Evolutionary conservation across 139 green algal species (phyloP).

Genomic region (Tetratostichococcus sp.): DNA sequence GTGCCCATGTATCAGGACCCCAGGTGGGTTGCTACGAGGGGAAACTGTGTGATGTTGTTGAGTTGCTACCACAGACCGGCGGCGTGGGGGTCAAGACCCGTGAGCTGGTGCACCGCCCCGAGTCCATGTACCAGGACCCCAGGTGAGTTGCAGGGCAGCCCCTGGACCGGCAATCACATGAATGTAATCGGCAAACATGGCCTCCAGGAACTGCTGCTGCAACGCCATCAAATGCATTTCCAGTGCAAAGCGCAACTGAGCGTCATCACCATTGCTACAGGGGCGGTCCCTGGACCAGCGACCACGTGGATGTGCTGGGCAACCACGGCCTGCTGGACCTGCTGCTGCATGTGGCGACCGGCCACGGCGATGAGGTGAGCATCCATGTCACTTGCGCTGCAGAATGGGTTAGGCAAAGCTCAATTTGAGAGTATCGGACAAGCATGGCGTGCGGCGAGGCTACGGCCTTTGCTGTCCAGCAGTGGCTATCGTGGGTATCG

Average conservation of each 20-base stretch:
- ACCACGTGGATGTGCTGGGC: slow-evolving; percentile 67
- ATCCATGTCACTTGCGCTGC: background rate
- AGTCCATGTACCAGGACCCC: slow-evolving; percentile 6
- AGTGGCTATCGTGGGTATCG: no score
- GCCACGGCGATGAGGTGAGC: slow-evolving; percentile 37
- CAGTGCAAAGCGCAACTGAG: no score
- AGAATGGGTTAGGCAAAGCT: no score
- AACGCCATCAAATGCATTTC: no score
- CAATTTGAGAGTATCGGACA: no score
- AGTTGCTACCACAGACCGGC: no score
- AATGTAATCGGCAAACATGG: background rate
- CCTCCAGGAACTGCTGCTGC: background rate
- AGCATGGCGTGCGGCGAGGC: no score
- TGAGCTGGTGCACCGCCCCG: background rate
- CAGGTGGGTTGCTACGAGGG: no score
- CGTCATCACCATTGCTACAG: slow-evolving; percentile 24
- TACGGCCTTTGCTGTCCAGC: no score
- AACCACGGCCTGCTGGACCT: slow-evolving; percentile 59
- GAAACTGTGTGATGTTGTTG: no score
- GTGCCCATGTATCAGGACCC: slow-evolving; percentile 17
- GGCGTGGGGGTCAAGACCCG: no score
- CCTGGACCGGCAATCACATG: background rate
- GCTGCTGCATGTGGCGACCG: slow-evolving; percentile 50
- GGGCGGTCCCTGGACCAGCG: slow-evolving; percentile 37
- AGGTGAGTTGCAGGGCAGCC: background rate